Conservation (phyloP, 2,329 filamentous ascomycete species). For the Diaporthe caulivora region DNA sequence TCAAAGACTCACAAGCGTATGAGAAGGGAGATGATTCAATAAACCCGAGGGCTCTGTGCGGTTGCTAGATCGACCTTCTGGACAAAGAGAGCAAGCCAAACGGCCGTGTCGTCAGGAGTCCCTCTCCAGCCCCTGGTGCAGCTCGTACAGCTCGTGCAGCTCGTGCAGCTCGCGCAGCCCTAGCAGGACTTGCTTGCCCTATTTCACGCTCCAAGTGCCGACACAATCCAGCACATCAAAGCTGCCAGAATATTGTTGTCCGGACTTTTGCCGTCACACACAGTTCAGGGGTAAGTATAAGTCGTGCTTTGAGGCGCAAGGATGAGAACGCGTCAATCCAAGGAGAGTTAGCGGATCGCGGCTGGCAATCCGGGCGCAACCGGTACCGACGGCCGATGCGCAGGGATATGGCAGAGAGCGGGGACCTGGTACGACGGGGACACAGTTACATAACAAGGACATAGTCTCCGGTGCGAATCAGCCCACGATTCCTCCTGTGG, state of each 20-base stretch:
- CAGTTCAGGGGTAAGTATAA: slow-evolving; percentile 1
- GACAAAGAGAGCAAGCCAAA: slow-evolving; percentile 22
- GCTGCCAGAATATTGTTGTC: slow-evolving; percentile 23
- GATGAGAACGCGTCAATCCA: background rate
- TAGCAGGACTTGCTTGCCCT: background rate
- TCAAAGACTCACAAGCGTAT: slow-evolving; percentile 5
- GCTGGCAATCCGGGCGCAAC: slow-evolving; percentile 30
- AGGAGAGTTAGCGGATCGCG: slow-evolving; percentile 3
- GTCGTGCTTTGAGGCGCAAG: background rate
- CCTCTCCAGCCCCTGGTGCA: background rate
- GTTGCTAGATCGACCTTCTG: background rate
- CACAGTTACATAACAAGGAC: slow-evolving; percentile 3
- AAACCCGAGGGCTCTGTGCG: background rate
- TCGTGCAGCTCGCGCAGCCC: background rate
- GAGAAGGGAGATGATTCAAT: background rate
- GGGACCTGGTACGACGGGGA: background rate
- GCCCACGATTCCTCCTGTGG: background rate
- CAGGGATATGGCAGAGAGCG: slow-evolving; percentile 3
- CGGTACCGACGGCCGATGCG: slow-evolving; percentile 25
- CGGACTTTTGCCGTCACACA: slow-evolving; percentile 23
- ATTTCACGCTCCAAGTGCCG: background rate
- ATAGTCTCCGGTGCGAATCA: background rate
- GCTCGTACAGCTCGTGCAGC: background rate
- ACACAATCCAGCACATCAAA: slow-evolving; percentile 29
- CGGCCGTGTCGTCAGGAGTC: slow-evolving; percentile 8